Evolutionary conservation across 2,329 filamentous ascomycete species (phyloP).

Genomic region (Pseudocercospora ulei): DNA sequence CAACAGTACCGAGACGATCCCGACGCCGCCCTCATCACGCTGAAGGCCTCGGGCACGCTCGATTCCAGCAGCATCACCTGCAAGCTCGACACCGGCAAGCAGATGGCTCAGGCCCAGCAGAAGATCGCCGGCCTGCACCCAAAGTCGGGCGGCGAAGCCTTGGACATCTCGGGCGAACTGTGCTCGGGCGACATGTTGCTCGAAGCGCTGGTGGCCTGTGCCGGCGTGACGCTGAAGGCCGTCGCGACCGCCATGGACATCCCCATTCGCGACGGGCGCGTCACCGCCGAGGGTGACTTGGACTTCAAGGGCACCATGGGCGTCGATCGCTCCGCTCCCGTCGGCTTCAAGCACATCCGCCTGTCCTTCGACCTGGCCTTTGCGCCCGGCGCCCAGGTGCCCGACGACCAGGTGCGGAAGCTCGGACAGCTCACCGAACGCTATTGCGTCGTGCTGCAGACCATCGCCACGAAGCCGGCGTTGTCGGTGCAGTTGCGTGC

Average conservation of each 20-base stretch:
- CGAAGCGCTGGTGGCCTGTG: slow-evolving; percentile 44
- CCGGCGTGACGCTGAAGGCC: slow-evolving; percentile 45
- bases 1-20: slow-evolving; percentile 40
- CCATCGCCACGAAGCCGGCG: slow-evolving; percentile 34
- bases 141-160: slow-evolving; percentile 41
- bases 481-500: slow-evolving; percentile 32
- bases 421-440: slow-evolving; percentile 43
- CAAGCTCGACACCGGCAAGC: slow-evolving; percentile 39
- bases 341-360: slow-evolving; percentile 43
- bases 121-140: slow-evolving; percentile 43
- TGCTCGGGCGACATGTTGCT: slow-evolving; percentile 46
- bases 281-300: slow-evolving; percentile 42
- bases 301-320: slow-evolving; percentile 45
- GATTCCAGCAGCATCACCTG: slow-evolving; percentile 42
- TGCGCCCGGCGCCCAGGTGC: slow-evolving; percentile 33
- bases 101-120: slow-evolving; percentile 36
- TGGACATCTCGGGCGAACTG: slow-evolving; percentile 40
- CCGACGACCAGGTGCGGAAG: slow-evolving; percentile 39
- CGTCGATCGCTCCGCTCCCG: slow-evolving; percentile 40
- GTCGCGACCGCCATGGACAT: slow-evolving; percentile 43
- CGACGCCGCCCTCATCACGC: slow-evolving; percentile 40
- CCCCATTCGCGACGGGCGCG: slow-evolving; percentile 38
- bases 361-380: slow-evolving; percentile 40
- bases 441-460: slow-evolving; percentile 43
- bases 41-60: slow-evolving; percentile 40